Conservation (phyloP, 371 early-diverging fungal species). For the Syncephalastrum racemosum region DNA sequence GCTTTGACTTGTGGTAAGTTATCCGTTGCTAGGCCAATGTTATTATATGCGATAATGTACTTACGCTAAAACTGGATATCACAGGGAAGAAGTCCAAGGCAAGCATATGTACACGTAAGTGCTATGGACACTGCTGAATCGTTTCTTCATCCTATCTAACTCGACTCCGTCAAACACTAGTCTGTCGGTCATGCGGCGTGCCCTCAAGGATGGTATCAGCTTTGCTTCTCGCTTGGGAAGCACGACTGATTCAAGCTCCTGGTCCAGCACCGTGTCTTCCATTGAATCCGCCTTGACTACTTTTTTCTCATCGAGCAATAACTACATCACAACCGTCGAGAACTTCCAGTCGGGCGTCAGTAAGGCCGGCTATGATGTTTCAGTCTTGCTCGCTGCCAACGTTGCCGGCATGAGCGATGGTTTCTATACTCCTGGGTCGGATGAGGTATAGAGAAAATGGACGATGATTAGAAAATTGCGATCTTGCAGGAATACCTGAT, state of each 20-base stretch:
- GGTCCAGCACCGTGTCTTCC: slow-evolving; percentile 11
- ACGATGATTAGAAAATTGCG: too few species aligned
- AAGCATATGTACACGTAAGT: slow-evolving; percentile 58
- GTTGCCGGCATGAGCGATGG: slow-evolving; percentile 35
- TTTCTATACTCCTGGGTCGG: slow-evolving; percentile 48
- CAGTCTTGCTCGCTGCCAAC: slow-evolving; percentile 65
- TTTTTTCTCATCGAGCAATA: slow-evolving; percentile 44
- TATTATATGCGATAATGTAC: too few species aligned
- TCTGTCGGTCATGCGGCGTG: slow-evolving; percentile 59
- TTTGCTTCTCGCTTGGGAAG: slow-evolving; percentile 11
- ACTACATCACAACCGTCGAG: slow-evolving; percentile 41
- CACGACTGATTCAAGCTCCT: slow-evolving; percentile 9
- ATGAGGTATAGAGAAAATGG: slow-evolving; percentile 19
- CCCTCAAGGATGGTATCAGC: slow-evolving; percentile 25
- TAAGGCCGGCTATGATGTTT: slow-evolving; percentile 52
- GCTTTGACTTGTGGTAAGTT: slow-evolving; percentile 53
- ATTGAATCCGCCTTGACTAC: slow-evolving; percentile 34
- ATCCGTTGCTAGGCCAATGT: too few species aligned
- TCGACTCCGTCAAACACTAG: background rate
- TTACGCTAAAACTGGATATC: too few species aligned
- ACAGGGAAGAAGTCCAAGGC: too few species aligned
- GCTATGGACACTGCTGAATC: background rate
- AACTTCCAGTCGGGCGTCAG: slow-evolving; percentile 33
- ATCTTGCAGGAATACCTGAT: background rate
- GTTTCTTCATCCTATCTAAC: background rate